Evolutionary conservation across 768 basidiomycete species (phyloP).

Genomic region (Cyclocybe aegerita): DNA sequence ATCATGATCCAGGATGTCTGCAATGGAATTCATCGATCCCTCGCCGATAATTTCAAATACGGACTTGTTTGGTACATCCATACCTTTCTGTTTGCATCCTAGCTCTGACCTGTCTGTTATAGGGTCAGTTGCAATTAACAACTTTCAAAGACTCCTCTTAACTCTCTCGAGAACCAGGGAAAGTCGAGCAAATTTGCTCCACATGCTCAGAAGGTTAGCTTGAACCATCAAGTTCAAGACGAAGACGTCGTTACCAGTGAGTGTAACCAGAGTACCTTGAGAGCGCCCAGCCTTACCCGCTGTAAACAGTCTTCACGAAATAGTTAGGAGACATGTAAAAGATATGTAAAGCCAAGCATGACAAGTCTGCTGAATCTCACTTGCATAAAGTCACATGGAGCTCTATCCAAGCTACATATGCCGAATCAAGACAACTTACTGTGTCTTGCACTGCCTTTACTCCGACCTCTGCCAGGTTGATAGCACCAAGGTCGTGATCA

Average conservation of each 20-base stretch:
- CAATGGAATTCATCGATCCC: slow-evolving; percentile 87
- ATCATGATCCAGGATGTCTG: slow-evolving; percentile 65
- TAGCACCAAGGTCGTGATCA: too few species aligned
- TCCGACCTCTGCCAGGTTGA: too few species aligned
- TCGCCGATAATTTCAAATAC: slow-evolving; percentile 91
- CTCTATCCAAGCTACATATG: too few species aligned
- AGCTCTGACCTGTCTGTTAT: slow-evolving; percentile 1
- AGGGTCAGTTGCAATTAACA: slow-evolving; percentile 19
- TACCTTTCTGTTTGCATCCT: not conserved
- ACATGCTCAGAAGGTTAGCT: slow-evolving; percentile 91
- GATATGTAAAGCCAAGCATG: too few species aligned
- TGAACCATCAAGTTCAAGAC: slow-evolving; percentile 80
- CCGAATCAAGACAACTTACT: too few species aligned
- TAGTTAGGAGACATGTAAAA: not conserved
- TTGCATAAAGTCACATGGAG: too few species aligned
- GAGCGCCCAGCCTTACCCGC: too few species aligned
- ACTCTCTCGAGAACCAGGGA: slow-evolving; percentile 47
- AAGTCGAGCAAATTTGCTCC: slow-evolving; percentile 93
- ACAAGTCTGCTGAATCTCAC: too few species aligned
- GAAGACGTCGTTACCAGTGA: slow-evolving; percentile 88
- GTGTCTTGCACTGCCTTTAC: too few species aligned
- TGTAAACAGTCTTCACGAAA: not conserved
- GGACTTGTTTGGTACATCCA: slow-evolving; percentile 82
- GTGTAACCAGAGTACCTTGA: slow-evolving; percentile 24
- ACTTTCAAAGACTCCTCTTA: not conserved